Evolutionary conservation across 306 rosid species (phyloP).

Genomic region (Morella rubra): DNA sequence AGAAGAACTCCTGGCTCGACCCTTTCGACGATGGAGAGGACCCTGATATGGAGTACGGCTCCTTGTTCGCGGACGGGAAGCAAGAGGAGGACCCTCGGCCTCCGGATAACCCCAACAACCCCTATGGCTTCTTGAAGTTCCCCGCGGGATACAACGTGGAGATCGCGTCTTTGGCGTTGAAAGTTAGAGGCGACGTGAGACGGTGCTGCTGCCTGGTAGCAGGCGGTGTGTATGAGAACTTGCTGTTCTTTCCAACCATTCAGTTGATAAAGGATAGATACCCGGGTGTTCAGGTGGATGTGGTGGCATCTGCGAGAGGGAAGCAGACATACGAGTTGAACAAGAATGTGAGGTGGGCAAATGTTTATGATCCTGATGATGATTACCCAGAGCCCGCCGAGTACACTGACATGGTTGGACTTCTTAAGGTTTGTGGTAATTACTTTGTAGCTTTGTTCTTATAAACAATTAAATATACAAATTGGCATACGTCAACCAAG

Average conservation of each 20-base stretch:
- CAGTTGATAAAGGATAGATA: slow-evolving; percentile 78
- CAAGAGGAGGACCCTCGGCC: slow-evolving; percentile 84
- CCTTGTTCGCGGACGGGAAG: slow-evolving; percentile 66
- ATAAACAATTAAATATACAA: too few species aligned
- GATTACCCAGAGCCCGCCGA: slow-evolving; percentile 73
- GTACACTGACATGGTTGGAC: slow-evolving; percentile 76
- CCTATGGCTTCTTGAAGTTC: slow-evolving; percentile 78
- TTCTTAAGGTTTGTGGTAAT: slow-evolving; percentile 54
- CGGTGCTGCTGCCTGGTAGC: slow-evolving; percentile 77
- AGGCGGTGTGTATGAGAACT: slow-evolving; percentile 85
- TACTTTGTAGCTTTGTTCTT: too few species aligned
- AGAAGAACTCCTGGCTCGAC: slow-evolving; percentile 81
- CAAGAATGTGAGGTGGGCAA: slow-evolving; percentile 84
- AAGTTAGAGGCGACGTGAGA: slow-evolving; percentile 81
- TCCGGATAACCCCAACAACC: slow-evolving; percentile 68
- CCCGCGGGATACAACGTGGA: slow-evolving; percentile 74
- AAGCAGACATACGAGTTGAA: slow-evolving; percentile 77
- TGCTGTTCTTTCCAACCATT: slow-evolving; percentile 71
- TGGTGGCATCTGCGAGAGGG: slow-evolving; percentile 63
- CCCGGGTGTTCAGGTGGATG: slow-evolving; percentile 80
- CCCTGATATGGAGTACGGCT: slow-evolving; percentile 67
- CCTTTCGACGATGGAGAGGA: slow-evolving; percentile 80
- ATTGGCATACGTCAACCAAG: too few species aligned
- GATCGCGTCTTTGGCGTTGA: slow-evolving; percentile 59
- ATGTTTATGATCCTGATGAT: slow-evolving; percentile 72